Percentiles rank a stretch among this genome's conserved stretches.
These are phyloP conservation scores for Phytomonas sp. DNA, from an alignment of 208 protist genomes.

Conservation along the genomic window DNA sequence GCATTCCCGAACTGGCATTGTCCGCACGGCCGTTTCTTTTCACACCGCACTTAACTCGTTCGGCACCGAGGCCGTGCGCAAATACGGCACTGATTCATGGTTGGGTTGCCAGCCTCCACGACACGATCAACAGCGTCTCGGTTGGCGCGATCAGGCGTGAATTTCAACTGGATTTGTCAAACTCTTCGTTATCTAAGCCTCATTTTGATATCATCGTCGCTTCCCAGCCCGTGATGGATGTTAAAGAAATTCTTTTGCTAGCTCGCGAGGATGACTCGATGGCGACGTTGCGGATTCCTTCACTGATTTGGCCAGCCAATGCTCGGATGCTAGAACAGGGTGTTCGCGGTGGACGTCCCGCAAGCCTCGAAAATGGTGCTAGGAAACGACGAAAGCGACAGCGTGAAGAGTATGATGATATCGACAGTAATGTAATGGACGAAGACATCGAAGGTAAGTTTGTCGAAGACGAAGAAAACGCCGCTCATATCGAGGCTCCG, in stretches of 20 bases:
- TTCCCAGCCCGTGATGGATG: background rate
- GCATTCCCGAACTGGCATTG: conserved; percentile 29
- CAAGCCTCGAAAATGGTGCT: background rate
- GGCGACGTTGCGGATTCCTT: background rate
- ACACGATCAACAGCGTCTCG: conserved; percentile 13
- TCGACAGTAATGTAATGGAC: background rate
- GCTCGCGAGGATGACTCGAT: background rate
- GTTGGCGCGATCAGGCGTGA: conserved; percentile 9
- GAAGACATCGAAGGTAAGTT: background rate
- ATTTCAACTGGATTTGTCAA: background rate
- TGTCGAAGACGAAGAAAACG: background rate
- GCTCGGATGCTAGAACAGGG: background rate
- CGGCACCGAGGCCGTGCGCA: conserved; percentile 22
- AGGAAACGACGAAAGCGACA: background rate
- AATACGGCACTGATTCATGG: conserved; percentile 34
- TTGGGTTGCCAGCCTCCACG: conserved; percentile 9
- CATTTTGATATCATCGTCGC: background rate
- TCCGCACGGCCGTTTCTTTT: conserved; percentile 19
- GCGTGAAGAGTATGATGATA: background rate
- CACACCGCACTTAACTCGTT: conserved; percentile 7
- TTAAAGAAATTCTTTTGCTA: background rate
- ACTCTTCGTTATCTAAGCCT: background rate
- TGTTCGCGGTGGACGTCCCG: background rate
- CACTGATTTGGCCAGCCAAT: background rate
- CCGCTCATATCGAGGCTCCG: background rate